These are phyloP conservation scores for Phyllosticta capitalensis DNA, from an alignment of 2,329 filamentous ascomycete genomes.

Conservation along the genomic window DNA sequence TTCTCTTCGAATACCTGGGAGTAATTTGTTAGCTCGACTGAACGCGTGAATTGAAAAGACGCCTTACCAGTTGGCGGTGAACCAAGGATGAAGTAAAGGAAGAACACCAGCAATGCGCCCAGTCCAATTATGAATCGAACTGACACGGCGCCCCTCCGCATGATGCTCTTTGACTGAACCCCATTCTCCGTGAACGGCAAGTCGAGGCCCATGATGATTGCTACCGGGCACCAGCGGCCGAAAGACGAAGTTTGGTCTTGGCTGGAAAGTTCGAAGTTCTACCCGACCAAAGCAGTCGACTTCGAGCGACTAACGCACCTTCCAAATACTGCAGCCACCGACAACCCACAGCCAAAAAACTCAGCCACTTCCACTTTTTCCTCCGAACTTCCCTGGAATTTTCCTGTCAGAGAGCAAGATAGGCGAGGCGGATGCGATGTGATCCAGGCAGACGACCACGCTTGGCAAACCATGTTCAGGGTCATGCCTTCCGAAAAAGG, in stretches of 20 bases:
- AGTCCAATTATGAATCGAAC: neutral
- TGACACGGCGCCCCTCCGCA: neutral
- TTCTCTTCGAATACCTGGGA: neutral
- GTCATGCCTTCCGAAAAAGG: neutral
- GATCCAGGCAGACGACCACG: neutral
- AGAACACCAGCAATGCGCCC: neutral
- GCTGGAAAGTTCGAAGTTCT: neutral
- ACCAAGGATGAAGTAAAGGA: neutral
- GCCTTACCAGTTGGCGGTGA: neutral
- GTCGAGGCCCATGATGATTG: neutral
- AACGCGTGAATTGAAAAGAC: neutral
- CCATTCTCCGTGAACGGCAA: neutral
- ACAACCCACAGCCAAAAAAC: neutral
- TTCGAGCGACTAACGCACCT: neutral
- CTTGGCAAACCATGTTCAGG: neutral
- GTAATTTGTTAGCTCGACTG: neutral
- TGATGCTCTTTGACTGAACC: neutral
- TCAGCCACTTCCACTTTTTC: neutral
- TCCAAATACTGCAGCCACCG: neutral
- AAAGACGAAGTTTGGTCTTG: neutral
- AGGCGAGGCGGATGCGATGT: neutral
- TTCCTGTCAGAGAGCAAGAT: neutral
- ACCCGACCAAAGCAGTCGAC: neutral
- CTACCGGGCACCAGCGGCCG: neutral
- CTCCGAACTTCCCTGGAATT: neutral